Conservation (phyloP, 352 stramenopile genomes). For the Phytophthora palmivora region DNA sequence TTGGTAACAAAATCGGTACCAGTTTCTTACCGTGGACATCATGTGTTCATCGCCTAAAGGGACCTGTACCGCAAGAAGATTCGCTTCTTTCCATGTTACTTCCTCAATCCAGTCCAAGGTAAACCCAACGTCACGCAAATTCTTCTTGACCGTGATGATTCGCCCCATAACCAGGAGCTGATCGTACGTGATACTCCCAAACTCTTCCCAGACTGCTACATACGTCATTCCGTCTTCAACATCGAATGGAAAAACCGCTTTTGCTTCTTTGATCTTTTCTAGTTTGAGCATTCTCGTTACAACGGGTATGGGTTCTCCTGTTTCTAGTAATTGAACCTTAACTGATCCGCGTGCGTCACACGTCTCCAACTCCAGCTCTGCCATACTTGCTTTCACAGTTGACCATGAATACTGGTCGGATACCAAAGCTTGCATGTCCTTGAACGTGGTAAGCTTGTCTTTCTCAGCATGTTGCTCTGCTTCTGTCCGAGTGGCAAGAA, state of each 20-base stretch:
- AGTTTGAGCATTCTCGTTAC: no score
- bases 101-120: slow-evolving; percentile 1
- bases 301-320: neutral
- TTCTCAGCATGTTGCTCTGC: neutral
- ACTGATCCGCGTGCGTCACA: no score
- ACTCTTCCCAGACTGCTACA: neutral
- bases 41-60: slow-evolving; percentile 1
- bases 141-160: neutral
- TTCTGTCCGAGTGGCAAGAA: neutral
- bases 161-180: neutral
- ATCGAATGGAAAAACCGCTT: neutral
- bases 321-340: neutral
- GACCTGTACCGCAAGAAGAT: neutral
- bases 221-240: neutral
- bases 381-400: neutral
- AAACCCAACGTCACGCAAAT: neutral
- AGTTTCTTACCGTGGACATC: neutral
- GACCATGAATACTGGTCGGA: neutral
- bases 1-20: slow-evolving; percentile 1
- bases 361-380: neutral
- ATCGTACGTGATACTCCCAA: neutral
- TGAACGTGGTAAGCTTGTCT: neutral
- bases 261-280: slow-evolving; percentile 1
- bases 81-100: neutral
- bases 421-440: neutral